Base-by-base conservation (phyloP, 768 basidiomycete genomes). In the Serendipita sp. region DNA sequence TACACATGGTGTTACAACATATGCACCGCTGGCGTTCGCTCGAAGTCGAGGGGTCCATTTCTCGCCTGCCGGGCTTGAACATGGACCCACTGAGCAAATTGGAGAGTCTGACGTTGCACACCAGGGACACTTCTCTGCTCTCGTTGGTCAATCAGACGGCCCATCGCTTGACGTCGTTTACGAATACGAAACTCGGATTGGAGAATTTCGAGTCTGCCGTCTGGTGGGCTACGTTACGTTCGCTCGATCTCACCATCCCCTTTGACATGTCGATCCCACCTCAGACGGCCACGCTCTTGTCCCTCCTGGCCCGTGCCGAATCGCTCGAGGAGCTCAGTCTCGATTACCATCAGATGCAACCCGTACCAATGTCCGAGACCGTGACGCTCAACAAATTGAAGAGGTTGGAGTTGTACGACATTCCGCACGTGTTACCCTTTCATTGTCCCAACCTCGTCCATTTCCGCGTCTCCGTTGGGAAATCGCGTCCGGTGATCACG, bases 371-470 rank as follows among this genome's bases (percentile, higher is more conserved):
- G 27, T 10, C 3, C 27, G 48, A 50, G 29, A 11, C 34, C 34
- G 55, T 36, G 16, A n/a, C 16, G 16, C n/a, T 60, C 5, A 10
- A 11, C 23, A 27, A 23, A 1, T 34, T 60, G 18, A 23, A 34
- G 23, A 16, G 33, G 31, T 27, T 60, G 5, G 23, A 29, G 55
- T 34, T 60, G 23, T 60, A 31, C n/a, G 55, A 60, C 34, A 60
- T 60, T 10, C 55, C 55, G 8, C 55, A 60, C 23, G 16, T 60
- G 13, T 34, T 60, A 27, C 55, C 55, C 23, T 60, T 60, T 60
- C 23, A 60, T 10, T 60, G 55, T 60, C 55, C 55, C 23, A 60
- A 60, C 34, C 55, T 60, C 27, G 34, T 34, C 55, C 55, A 60
- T 27, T 27, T 60, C 55, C 55, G 1, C 16, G 34, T 60, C 23